Percentiles rank a stretch among this genome's conserved stretches.
Evolutionary conservation across 345 rosid species (phyloP).

Genomic region (Gynandropsis gynandra): DNA sequence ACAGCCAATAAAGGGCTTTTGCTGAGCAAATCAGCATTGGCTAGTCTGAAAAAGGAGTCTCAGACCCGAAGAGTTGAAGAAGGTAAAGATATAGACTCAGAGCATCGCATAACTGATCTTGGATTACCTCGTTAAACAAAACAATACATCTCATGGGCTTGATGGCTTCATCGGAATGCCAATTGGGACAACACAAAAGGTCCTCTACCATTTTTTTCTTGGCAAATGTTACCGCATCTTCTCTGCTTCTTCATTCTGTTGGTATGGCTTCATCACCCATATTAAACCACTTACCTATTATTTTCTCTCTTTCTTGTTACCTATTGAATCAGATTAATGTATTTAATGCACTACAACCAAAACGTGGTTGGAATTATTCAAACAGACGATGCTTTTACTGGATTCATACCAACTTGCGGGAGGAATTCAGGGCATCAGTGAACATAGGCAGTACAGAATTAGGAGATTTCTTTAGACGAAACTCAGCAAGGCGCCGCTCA

Average conservation of each 20-base stretch:
- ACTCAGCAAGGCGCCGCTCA: conserved; percentile 61
- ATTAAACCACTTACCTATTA: conserved; percentile 17
- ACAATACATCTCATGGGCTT: too few relatives aligned
- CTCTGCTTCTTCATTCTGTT: conserved; percentile 20
- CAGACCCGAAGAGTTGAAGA: too few relatives aligned
- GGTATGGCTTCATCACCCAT: conserved; percentile 19
- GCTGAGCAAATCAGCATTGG: too few relatives aligned
- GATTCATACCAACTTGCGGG: conserved; percentile 28
- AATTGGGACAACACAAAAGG: too few relatives aligned
- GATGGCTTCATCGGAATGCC: too few relatives aligned
- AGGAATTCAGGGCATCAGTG: conserved; percentile 13
- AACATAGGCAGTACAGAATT: conserved; percentile 27
- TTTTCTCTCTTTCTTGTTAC: conserved; percentile 25
- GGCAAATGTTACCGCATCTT: conserved; percentile 15
- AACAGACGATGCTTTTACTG: neutral
- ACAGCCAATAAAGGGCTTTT: too few relatives aligned
- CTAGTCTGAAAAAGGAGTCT: too few relatives aligned
- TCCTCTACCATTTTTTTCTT: neutral
- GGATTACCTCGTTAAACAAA: too few relatives aligned
- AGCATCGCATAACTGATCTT: too few relatives aligned
- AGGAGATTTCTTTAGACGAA: conserved; percentile 41
- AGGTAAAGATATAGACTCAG: too few relatives aligned
- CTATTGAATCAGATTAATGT: conserved; percentile 5
- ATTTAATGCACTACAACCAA: conserved; percentile 1
- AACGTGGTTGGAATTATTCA: too few relatives aligned